Base-by-base conservation (phyloP, 495 filamentous ascomycete species). In the Rhizodiscina lignyota region DNA sequence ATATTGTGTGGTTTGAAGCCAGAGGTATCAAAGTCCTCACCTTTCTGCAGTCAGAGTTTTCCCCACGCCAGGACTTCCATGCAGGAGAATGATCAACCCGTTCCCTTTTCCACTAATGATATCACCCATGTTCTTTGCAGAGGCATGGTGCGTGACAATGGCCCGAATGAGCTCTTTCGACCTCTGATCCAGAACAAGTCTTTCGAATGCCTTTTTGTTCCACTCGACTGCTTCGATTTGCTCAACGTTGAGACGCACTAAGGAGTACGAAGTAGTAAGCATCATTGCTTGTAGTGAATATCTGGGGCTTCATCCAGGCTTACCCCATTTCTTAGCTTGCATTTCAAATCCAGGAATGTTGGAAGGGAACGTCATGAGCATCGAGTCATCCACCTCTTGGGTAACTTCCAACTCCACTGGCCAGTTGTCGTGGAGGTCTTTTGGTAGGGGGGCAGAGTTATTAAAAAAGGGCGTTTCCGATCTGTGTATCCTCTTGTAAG, bases 81-180 rank as follows among this genome's bases (percentile, higher is more conserved):
- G 38, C 5, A 44, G 32, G 2, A 44, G 26, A 18, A 44, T 39
- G 20, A 43, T 39, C 3, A 31, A 26, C 3, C 42, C 42, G 18
- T 35, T 30, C 2, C 38, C 32, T 21, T 45, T 45, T 6, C 43
- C 43, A 6, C 38, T 19, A n/a, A 45, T 39, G 11, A 45, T n/a
- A 36, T 40, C 42, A 12, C 55, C 42, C 6, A 24, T 30, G 30
- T 12, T 18, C 20, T 6, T 35, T 35, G 20, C 21, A n/a, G 2
- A 5, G 21, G 33, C 18, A 16, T 35, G 32, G 17, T 29, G 36
- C 2, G 22, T 45, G 18, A 48, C 38, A 13, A 45, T 34, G 27
- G 45, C 45, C 12, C 28, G 3, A 18, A 48, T 22, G 15, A 48
- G 42, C 6, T 45, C 45, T 36, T 48, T 48, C 1, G 42, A 39